These are phyloP conservation scores for Elsinoe necatrix DNA, from an alignment of 2,329 filamentous ascomycete species.

Conservation along the genomic window DNA sequence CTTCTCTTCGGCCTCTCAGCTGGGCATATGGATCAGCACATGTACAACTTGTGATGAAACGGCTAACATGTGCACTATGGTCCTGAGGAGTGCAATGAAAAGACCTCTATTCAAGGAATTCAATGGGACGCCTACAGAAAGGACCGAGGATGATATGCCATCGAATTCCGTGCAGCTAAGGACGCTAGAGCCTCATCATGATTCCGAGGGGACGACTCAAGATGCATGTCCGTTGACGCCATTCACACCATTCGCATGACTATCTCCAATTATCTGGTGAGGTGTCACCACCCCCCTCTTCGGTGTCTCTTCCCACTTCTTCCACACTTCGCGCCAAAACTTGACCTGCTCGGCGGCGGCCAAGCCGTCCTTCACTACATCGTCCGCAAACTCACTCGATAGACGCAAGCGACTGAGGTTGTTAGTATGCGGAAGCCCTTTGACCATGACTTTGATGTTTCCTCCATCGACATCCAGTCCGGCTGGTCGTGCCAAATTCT, in stretches of 20 bases:
- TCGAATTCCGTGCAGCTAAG: background rate
- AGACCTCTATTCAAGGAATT: background rate
- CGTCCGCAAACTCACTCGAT: constrained; percentile 26
- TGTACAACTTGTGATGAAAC: too few species aligned
- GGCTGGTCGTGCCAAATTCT: constrained; percentile 22
- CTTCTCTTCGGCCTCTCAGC: background rate
- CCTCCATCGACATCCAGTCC: constrained; percentile 18
- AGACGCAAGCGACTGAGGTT: constrained; percentile 21
- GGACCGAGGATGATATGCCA: background rate
- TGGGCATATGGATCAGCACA: too few species aligned
- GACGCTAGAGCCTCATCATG: too few species aligned
- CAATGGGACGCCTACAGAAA: background rate
- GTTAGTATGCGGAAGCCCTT: constrained; percentile 34
- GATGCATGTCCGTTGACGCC: constrained; percentile 20
- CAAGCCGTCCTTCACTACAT: constrained; percentile 31
- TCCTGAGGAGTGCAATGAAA: too few species aligned
- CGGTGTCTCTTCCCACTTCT: background rate
- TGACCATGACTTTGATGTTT: constrained; percentile 33
- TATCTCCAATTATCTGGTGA: constrained; percentile 18
- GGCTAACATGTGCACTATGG: too few species aligned
- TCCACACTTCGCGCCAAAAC: constrained; percentile 12
- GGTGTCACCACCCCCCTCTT: constrained; percentile 3
- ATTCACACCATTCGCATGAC: too few species aligned
- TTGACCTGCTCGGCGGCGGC: constrained; percentile 34
- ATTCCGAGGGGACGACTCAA: too few species aligned